Percentiles rank a stretch among this genome's conserved stretches.
These are phyloP conservation scores for Podaxis sp. DNA, from an alignment of 768 basidiomycete genomes.

Conservation along the genomic window DNA sequence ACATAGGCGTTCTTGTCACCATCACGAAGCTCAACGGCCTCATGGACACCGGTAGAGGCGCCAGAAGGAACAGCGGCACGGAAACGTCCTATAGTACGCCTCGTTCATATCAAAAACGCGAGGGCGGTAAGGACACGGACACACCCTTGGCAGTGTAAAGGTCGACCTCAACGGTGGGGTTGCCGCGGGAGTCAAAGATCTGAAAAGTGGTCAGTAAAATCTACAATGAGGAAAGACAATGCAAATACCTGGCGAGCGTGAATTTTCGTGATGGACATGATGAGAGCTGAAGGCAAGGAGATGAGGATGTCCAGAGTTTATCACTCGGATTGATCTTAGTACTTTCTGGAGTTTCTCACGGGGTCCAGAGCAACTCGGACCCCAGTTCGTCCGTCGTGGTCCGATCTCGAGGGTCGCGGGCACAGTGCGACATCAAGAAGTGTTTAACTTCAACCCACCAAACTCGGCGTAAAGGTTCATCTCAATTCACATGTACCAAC, in stretches of 20 bases:
- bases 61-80: constrained; percentile 95
- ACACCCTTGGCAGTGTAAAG: constrained; percentile 83
- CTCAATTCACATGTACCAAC: not conserved
- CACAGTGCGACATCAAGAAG: not conserved
- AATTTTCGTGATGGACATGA: constrained; percentile 91
- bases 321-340: constrained; percentile 32
- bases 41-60: constrained; percentile 96
- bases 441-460: not conserved
- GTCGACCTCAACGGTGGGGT: constrained; percentile 96
- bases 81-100: constrained; percentile 64
- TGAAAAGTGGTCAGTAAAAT: constrained; percentile 26
- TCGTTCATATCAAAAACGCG: not conserved
- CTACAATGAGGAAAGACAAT: not conserved
- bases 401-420: not conserved
- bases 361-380: constrained; percentile 4
- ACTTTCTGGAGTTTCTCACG: constrained; percentile 35
- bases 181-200: constrained; percentile 99
- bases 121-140: not conserved
- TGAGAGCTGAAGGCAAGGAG: constrained; percentile 28
- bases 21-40: constrained; percentile 98
- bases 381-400: not conserved
- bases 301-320: constrained; percentile 25
- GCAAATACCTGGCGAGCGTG: constrained; percentile 82
- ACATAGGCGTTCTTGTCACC: constrained; percentile 89
- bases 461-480: not conserved